Base-by-base conservation (phyloP, 2,329 filamentous ascomycete genomes). In the Emmonsiellopsis sp. region DNA sequence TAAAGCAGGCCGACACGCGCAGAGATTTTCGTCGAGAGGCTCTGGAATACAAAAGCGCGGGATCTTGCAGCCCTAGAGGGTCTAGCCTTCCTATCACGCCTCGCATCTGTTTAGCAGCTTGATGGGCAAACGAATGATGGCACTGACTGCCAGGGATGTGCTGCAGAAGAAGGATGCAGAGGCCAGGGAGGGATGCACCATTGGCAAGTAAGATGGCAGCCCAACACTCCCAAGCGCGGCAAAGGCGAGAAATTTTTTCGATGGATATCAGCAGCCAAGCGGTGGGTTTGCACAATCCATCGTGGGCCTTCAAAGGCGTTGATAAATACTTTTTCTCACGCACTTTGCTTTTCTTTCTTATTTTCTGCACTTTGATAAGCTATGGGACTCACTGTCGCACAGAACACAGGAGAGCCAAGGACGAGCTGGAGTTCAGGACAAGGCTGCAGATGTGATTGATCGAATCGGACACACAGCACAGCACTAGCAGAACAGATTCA, bases 401-500 rank as follows among this genome's bases (percentile, higher is more conserved):
- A 50, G 37, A 40, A 15, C 15, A n/a, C 46, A 35, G 20, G 15
- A n/a, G 15, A 38, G 15, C 46, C 46, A 10, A 13, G 11, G n/a
- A 40, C 3, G 40, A 47, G 32, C 47, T 52, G 52, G 49, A 45
- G 45, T 34, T 43, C 43, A 38, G 45, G 40, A 34, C 44, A 37
- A 43, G 47, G 52, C 41, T 52, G 38, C 45, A 47, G 43, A 54
- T 53, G 41, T 57, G 55, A 57, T 54, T 46, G 50, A 55, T 57
- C 50, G 44, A 53, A 55, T 54, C 41, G 40, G 50, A 46, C 15
- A 31, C 4, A 35, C 10, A 9, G 34, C 15, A 50, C 34, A 9
- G 48, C 35, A 20, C n/a, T 38, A 50, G 16, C n/a, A 20, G 13
- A 38, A 5, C 31, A 30, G 20, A 26, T 3, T 26, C 20, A 26